phyloP scores from a whole-genome alignment of 129 eudicot genomes.

The Deinandra increscens region DNA sequence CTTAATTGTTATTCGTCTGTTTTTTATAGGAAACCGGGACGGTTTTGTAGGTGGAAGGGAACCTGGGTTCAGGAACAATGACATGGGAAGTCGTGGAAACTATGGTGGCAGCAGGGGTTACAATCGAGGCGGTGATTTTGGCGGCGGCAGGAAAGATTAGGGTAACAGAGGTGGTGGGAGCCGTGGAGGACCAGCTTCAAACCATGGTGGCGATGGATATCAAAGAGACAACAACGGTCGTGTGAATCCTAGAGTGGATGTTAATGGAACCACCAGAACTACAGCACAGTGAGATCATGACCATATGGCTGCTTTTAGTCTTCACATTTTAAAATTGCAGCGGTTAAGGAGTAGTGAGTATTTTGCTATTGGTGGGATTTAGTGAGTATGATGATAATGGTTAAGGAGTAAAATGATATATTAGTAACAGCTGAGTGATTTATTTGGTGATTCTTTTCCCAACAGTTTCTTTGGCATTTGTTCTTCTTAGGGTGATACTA shows the following conservation, averaged over 20 bases:
- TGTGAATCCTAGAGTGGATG: constrained; percentile 48
- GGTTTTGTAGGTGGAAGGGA: constrained; percentile 67
- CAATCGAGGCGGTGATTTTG: constrained; percentile 54
- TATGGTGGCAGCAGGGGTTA: constrained; percentile 62
- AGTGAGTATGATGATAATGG: no score
- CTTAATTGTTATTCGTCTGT: no score
- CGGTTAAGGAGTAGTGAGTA: constrained; percentile 14
- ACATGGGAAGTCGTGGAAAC: constrained; percentile 68
- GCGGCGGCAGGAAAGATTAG: constrained; percentile 50
- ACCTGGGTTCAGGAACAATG: constrained; percentile 60
- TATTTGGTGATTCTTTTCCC: neutral
- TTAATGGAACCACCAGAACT: constrained; percentile 46
- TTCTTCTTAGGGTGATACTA: constrained; percentile 19
- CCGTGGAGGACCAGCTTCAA: constrained; percentile 45
- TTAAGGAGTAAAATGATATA: constrained; percentile 6
- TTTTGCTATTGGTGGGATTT: no score
- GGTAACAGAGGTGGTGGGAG: constrained; percentile 49
- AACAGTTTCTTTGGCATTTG: constrained; percentile 1
- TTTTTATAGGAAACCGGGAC: constrained; percentile 52
- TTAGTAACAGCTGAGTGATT: constrained; percentile 21
- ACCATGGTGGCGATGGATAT: constrained; percentile 55
- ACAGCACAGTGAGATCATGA: constrained; percentile 45
- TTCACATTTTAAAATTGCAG: constrained; percentile 17
- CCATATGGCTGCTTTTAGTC: constrained; percentile 7
- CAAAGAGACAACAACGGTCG: constrained; percentile 54